Evolutionary conservation across 2,329 filamentous ascomycete genomes (phyloP), one percentile per base, ranked within the genome.

Genomic region (Ceratocystis destructans): DNA sequence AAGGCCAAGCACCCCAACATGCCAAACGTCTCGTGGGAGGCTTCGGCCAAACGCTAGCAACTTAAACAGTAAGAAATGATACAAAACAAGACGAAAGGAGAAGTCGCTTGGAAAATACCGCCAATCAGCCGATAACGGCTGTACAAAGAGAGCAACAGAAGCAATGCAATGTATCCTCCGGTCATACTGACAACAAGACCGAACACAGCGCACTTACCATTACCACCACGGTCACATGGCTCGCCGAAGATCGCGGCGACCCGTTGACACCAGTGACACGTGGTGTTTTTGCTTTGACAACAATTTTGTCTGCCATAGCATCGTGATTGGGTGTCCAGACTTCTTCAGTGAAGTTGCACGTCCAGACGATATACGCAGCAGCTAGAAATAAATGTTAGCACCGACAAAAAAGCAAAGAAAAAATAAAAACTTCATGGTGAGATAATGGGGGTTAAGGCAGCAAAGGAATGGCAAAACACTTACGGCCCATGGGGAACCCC

Each of bases 361-460:
- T 70, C 5, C 69, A 65, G 71, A 77, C 73, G 67, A 78, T 76
- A 5, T 73, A 67, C 15, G 74, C 69, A 69, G 77, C 72, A n/a
- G 74, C 76, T 78, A 44, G 7, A 3, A 10, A 10, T 33, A 8
- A 46, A 33, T 44, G 53, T 37, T 41, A 63, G 44, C 15, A 63
- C 37, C 37, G 20, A 50, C 3, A 7, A 25, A 17, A 22, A 55
- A 28, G 10, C 41, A 25, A 22, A 46, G 20, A 37, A 25, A 12
- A 22, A 59, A 12, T 4, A 46, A 7, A n/a, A 25, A 48, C 8
- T 10, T 25, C 8, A 12, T 20, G n/a, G 33, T 20, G 22, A 45
- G 20, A 46, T 12, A 12, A 45, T 1, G 4, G 37, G 22, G 2
- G 3, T 3, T 22, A 15, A 31, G n/a, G 17, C 7, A 33, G 37